Evolutionary conservation across 371 early-diverging fungal genomes (phyloP).

Genomic region (Mortierella sp.): DNA sequence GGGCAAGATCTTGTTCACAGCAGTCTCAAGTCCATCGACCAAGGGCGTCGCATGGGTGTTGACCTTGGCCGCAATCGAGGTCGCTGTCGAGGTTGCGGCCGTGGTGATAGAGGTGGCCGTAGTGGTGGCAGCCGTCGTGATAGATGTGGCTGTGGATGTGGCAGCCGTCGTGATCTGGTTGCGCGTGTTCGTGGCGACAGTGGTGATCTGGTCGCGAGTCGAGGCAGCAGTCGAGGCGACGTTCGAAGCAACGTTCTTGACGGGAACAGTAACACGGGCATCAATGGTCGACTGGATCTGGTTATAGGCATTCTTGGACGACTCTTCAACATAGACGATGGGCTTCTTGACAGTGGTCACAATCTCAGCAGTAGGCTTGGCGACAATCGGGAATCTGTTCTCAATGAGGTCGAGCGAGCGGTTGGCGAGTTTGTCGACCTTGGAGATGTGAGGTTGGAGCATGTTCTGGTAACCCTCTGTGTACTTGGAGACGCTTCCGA

Average conservation of each 20-base stretch:
- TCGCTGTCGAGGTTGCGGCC: conserved; percentile 33
- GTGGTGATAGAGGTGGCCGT: conserved; percentile 24
- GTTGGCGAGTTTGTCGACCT: conserved; percentile 67
- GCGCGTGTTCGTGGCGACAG: conserved; percentile 32
- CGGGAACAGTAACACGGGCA: conserved; percentile 46
- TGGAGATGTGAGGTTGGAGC: conserved; percentile 59
- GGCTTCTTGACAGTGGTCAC: conserved; percentile 60
- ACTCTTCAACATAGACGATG: conserved; percentile 54
- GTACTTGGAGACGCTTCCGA: conserved; percentile 53
- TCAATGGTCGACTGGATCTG: conserved; percentile 51
- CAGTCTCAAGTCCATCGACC: conserved; percentile 41
- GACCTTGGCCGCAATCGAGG: conserved; percentile 37
- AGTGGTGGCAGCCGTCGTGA: conserved; percentile 20
- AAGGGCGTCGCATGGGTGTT: conserved; percentile 46
- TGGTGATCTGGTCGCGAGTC: conserved; percentile 20
- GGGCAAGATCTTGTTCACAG: conserved; percentile 44
- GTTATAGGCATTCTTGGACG: conserved; percentile 51
- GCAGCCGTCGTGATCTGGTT: conserved; percentile 35
- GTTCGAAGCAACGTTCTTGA: conserved; percentile 41
- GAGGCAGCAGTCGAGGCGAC: conserved; percentile 35
- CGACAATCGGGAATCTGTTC: conserved; percentile 66
- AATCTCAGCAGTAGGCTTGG: conserved; percentile 68
- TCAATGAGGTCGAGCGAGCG: conserved; percentile 73
- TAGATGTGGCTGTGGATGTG: conserved; percentile 21
- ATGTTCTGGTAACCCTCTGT: conserved; percentile 59